A percentile compares a stretch with the other conserved stretches of the same genome.
phyloP scores from a whole-genome alignment of 2,329 filamentous ascomycete species.

The Talaromyces sp. region DNA sequence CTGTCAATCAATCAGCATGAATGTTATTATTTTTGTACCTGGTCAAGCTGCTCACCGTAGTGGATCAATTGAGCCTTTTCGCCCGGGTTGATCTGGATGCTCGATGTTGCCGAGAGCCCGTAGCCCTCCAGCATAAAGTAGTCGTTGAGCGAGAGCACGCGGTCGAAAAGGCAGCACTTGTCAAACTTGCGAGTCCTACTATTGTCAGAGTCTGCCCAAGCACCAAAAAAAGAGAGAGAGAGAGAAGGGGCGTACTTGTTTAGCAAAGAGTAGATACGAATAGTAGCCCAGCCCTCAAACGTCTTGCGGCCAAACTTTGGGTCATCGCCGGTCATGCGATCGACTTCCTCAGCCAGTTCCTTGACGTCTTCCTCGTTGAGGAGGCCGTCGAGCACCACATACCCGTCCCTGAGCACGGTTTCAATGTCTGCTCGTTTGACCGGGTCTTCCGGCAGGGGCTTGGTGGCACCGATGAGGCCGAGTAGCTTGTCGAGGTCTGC shows the following conservation, averaged over 20 bases:
- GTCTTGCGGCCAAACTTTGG: conserved; percentile 26
- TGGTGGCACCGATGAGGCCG: conserved; percentile 2
- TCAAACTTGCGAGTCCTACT: conserved; percentile 30
- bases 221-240: not conserved
- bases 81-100: conserved; percentile 36
- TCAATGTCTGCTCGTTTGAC: conserved; percentile 20
- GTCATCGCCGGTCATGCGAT: conserved; percentile 25
- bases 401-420: conserved; percentile 29
- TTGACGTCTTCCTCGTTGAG: conserved; percentile 28
- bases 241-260: conserved; percentile 24
- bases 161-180: conserved; percentile 29
- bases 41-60: conserved; percentile 17
- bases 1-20: conserved; percentile 5
- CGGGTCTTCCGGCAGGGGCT: conserved; percentile 15
- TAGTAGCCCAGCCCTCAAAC: conserved; percentile 35
- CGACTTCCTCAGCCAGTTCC: conserved; percentile 24
- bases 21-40: not conserved
- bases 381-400: conserved; percentile 29
- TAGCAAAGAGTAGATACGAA: conserved; percentile 34
- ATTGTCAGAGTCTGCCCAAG: not conserved
- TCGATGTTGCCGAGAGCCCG: conserved; percentile 30
- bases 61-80: conserved; percentile 33
- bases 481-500: conserved; percentile 3
- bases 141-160: conserved; percentile 35
- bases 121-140: conserved; percentile 36